Base-by-base conservation (phyloP, 73 alveolate genomes). In the Paramecium bursaria region DNA sequence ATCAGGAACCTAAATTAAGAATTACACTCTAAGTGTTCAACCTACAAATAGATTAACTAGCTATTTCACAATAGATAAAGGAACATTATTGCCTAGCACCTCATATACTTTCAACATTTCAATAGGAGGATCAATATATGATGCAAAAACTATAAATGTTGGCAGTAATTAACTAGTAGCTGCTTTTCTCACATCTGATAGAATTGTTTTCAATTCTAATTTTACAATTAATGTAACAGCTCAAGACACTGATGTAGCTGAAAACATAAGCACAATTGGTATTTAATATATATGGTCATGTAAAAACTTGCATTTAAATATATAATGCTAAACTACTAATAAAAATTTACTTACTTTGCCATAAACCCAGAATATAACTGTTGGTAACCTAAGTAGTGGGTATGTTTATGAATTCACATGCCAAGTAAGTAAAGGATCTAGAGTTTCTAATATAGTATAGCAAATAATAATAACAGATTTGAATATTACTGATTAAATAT, bases 181-280 rank as follows among this genome's bases (percentile, higher is more conserved):
- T 51, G 46, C 23, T 26, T 51, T 51, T 22, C 46, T 51, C 10
- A 51, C 74, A 3, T 2, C 15, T 11, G 74, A 51, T 51, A 51
- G 74, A 21, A 51, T 51, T 0, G 74, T 51, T 21, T 33, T 33
- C 10, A 51, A 21, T 1, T 11, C 23, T 11, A 6, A 3, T 26
- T 51, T 51, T 51, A 51, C 23, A 17, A 19, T 51, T 10, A 51
- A 33, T 21, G 74, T 51, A 1, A 51, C 23, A 11, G 74, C 74
- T 21, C 2, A 33, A 0, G 74, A 51, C 27, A 51, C 23, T 19
- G 74, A 51, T 21, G 74, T 51, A 1, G n/a, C 74, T 0, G 13
- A 51, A 51, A 51, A 51, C 15, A 17, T 51, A 22, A 51, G 74
- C 46, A 51, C 23, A 51, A 51, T 51, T 51, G 74, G 74, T 51